A percentile compares a stretch with the other conserved stretches of the same genome.
Conservation (phyloP, 495 filamentous ascomycete species). For the Hamigera avellanea region DNA sequence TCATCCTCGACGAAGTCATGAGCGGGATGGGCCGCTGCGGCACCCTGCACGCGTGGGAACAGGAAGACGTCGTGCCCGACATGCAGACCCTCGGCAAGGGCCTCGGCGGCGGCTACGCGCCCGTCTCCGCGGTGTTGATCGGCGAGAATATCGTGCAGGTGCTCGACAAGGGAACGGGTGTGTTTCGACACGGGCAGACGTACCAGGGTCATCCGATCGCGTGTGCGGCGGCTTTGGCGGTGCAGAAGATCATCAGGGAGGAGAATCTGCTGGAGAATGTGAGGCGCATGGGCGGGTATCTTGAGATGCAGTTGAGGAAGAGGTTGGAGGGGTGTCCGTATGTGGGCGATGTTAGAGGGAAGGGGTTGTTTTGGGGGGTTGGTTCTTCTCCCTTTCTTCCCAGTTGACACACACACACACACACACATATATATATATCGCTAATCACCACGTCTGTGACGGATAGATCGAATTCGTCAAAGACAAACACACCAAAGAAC, state of each 20-base stretch:
- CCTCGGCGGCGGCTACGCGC: constrained; percentile 52
- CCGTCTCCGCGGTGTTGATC: constrained; percentile 50
- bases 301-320: constrained; percentile 24
- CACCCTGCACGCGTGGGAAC: constrained; percentile 57
- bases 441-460: too few species aligned
- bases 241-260: constrained; percentile 38
- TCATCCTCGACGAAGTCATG: constrained; percentile 74
- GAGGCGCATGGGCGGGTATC: constrained; percentile 28
- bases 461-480: constrained; percentile 50
- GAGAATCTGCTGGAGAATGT: constrained; percentile 40
- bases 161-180: constrained; percentile 42
- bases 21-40: constrained; percentile 63
- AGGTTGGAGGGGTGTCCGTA: constrained; percentile 25
- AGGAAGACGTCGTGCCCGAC: constrained; percentile 50
- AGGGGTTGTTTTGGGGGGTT: constrained; percentile 46
- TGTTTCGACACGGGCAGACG: constrained; percentile 47
- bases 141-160: constrained; percentile 39
- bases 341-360: constrained; percentile 47
- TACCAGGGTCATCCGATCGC: constrained; percentile 48
- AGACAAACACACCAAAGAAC: constrained; percentile 42
- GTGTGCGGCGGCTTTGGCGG: constrained; percentile 44
- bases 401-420: background rate
- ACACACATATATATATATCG: background rate
- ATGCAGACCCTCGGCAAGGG: constrained; percentile 63
- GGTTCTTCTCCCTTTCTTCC: constrained; percentile 11